Base-by-base conservation (phyloP, 2,329 filamentous ascomycete genomes). In the Mycosphaerella sp. region DNA sequence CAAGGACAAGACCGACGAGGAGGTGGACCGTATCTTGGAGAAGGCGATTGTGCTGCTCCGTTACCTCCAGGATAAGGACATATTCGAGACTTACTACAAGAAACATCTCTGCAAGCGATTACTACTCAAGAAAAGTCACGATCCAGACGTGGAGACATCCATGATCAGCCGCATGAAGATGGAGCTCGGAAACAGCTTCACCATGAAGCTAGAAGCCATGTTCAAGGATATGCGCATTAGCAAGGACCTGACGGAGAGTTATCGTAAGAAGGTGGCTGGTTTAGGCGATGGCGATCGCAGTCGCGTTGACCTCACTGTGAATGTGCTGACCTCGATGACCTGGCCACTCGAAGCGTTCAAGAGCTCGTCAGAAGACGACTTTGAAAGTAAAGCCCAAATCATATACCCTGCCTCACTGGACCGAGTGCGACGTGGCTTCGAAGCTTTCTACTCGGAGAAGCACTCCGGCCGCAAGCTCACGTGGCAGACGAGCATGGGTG, bases 151-250 rank as follows among this genome's bases (percentile, higher is more conserved):
- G 0, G 93, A 98, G 71, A 90, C 91, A 67, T 86, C 93, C 64
- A 94, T 98, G 81, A 93, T 98, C 46, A 86, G 85, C 0, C 87
- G 91, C 57, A 96, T 98, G 89, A 97, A 96, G 77, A 82, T 93
- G 65, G 91, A 96, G 68, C 82, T 97, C 46, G 93, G 93, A 35
- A 95, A 94, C 67, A 85, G 89, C 60, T 97, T 97, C 67, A 97
- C 93, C 0, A 76, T 82, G 64, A 95, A 94, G 67, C 81, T 98
- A 40, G 93, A 98, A 66, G 87, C 89, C 58, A 97, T 98, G 89
- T 96, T 98, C 75, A 90, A 89, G 70, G 93, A 98, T 64, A 90
- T 97, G 80, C 82, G 85, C 13, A 82, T 90, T 10, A 96, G 90
- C 0, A 82, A 85, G 49, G 91, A 95, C 58, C 78, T 96, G 21